A percentile compares a stretch with the other conserved stretches of the same genome.
Evolutionary conservation across 371 early-diverging fungal species (phyloP).

Genomic region (Lichtheimia ramosa): DNA sequence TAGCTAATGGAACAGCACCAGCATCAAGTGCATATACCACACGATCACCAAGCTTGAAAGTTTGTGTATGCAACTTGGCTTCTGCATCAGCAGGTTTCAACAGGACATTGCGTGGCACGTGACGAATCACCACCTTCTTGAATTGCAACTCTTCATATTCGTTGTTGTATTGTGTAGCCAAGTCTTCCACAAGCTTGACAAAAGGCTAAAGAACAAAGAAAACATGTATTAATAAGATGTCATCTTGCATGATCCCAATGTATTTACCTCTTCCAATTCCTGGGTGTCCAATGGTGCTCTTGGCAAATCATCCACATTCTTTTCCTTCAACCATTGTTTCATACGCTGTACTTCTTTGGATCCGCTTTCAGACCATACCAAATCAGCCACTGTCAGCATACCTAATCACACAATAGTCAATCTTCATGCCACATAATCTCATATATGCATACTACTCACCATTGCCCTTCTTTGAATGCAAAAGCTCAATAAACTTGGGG

Average conservation of each 20-base stretch:
- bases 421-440: not conserved
- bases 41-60: conserved; percentile 87
- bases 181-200: conserved; percentile 58
- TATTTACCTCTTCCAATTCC: conserved; percentile 60
- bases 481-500: conserved; percentile 69
- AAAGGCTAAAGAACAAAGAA: conserved; percentile 17
- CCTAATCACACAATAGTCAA: not conserved
- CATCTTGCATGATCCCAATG: not conserved
- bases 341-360: conserved; percentile 35
- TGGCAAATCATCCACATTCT: conserved; percentile 64
- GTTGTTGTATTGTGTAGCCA: conserved; percentile 35
- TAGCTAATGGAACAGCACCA: conserved; percentile 79
- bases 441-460: conserved; percentile 8
- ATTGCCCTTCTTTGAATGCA: conserved; percentile 49
- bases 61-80: conserved; percentile 70
- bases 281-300: conserved; percentile 68
- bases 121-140: conserved; percentile 60
- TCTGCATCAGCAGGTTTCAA: conserved; percentile 81
- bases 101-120: conserved; percentile 65
- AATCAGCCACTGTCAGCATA: conserved; percentile 29
- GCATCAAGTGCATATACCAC: conserved; percentile 77
- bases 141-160: conserved; percentile 38
- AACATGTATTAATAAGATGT: not conserved
- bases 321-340: conserved; percentile 69
- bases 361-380: conserved; percentile 34